These are phyloP conservation scores for Daldinia bambusicola DNA, from an alignment of 495 filamentous ascomycete species.

Conservation along the genomic window DNA sequence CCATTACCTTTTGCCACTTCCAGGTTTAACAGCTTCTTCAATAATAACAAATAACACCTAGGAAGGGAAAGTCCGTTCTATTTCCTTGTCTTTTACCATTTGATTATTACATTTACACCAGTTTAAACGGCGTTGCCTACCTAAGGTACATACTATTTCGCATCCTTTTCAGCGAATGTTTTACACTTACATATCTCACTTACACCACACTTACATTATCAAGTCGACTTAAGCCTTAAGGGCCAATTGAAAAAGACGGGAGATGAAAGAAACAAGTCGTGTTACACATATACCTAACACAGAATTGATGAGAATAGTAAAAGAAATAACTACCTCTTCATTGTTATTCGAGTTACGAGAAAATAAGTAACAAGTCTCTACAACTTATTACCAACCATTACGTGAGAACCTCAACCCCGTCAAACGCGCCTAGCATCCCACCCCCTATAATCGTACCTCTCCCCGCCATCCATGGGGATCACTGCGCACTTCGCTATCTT, in stretches of 20 bases:
- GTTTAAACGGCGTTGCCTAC: not conserved
- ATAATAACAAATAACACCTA: not conserved
- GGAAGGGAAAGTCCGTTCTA: not conserved
- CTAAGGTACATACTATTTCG: not conserved
- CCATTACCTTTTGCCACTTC: conserved; percentile 26
- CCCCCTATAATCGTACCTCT: conserved; percentile 12
- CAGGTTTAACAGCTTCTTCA: not conserved
- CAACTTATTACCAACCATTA: conserved; percentile 12
- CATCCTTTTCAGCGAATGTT: not conserved
- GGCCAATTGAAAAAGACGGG: conserved; percentile 18
- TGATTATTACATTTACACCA: not conserved
- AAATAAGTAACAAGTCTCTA: conserved; percentile 13
- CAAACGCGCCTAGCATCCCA: conserved; percentile 14
- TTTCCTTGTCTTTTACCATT: conserved; percentile 4
- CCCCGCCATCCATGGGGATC: conserved; percentile 41
- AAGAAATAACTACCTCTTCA: not conserved
- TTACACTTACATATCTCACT: conserved; percentile 14
- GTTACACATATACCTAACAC: conserved; percentile 16
- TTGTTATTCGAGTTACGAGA: conserved; percentile 11
- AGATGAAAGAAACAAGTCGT: conserved; percentile 14
- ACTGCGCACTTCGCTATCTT: conserved; percentile 36
- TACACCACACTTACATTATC: conserved; percentile 26
- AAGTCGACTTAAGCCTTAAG: conserved; percentile 12
- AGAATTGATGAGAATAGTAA: conserved; percentile 18
- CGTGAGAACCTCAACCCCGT: conserved; percentile 12